phyloP scores from a whole-genome alignment of 495 filamentous ascomycete genomes.

The Rhizodiscina lignyota region DNA sequence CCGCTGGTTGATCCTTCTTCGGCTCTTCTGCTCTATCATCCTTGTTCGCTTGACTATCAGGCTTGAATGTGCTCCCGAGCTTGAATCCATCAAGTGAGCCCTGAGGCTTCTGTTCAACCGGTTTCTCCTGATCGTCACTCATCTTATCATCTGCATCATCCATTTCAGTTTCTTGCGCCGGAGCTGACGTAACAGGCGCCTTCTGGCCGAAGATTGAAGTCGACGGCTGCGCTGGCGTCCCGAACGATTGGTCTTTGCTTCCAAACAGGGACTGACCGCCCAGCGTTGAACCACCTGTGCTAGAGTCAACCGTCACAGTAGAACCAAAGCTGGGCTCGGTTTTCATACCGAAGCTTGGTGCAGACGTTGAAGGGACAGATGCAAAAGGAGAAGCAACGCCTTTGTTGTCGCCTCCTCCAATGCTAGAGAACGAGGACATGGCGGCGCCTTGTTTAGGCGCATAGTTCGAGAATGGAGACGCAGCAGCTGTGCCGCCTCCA shows the following conservation, averaged over 20 bases:
- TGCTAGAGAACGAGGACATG: slow-evolving; percentile 6
- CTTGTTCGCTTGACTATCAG: slow-evolving; percentile 40
- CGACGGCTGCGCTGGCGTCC: slow-evolving; percentile 7
- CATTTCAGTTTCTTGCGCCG: slow-evolving; percentile 10
- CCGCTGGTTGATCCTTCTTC: slow-evolving; percentile 18
- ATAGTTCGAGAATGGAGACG: no score
- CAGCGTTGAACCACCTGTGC: slow-evolving; percentile 10
- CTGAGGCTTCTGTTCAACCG: slow-evolving; percentile 5
- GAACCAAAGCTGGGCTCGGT: slow-evolving; percentile 21
- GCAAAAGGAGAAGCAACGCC: slow-evolving; percentile 1
- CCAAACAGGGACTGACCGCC: neutral
- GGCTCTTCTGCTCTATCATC: slow-evolving; percentile 33
- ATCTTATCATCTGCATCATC: slow-evolving; percentile 7
- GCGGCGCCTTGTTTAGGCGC: neutral
- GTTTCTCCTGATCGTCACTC: slow-evolving; percentile 1
- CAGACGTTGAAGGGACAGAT: neutral
- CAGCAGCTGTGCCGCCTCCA: neutral
- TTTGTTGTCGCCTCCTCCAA: slow-evolving; percentile 5
- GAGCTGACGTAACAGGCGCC: slow-evolving; percentile 5
- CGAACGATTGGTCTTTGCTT: slow-evolving; percentile 6
- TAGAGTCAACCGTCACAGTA: slow-evolving; percentile 20
- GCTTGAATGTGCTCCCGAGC: slow-evolving; percentile 66
- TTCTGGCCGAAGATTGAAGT: slow-evolving; percentile 8
- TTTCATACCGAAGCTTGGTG: slow-evolving; percentile 7
- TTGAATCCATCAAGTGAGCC: slow-evolving; percentile 37